Evolutionary conservation across 2,329 filamentous ascomycete genomes (phyloP).

Genomic region (Aureobasidium sp.): DNA sequence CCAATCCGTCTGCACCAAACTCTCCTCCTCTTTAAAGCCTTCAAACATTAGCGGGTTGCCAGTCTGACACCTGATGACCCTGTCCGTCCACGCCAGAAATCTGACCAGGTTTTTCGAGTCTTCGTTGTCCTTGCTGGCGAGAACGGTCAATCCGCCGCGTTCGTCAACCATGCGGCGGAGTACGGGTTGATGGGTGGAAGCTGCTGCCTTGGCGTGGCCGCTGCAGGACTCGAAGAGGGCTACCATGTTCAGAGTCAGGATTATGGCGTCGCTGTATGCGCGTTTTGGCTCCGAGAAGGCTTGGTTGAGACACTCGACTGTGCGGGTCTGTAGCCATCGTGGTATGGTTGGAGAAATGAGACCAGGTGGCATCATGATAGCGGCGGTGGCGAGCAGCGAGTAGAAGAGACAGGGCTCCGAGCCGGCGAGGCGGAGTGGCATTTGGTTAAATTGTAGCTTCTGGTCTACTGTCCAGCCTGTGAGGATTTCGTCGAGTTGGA

Average conservation of each 20-base stretch:
- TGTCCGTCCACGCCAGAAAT: slow-evolving; percentile 1
- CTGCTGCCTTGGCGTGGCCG: neutral
- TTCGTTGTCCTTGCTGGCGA: neutral
- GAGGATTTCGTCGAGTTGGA: slow-evolving; percentile 1
- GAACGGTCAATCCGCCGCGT: neutral
- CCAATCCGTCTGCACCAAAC: neutral
- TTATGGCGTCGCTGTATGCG: neutral
- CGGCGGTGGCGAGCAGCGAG: neutral
- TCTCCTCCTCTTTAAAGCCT: neutral
- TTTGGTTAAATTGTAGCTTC: neutral
- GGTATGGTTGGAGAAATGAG: neutral
- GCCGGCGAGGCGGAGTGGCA: neutral
- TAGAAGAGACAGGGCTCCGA: slow-evolving; percentile 7
- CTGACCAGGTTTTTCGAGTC: neutral
- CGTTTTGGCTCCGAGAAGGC: neutral
- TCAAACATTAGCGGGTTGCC: slow-evolving; percentile 1
- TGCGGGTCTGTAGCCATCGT: neutral
- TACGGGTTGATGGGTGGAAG: neutral
- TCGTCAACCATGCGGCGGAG: neutral
- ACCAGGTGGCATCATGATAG: slow-evolving; percentile 4
- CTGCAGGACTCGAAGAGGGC: neutral
- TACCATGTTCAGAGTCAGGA: neutral
- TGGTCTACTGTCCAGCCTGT: neutral
- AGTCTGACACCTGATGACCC: neutral
- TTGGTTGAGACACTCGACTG: neutral